Evolutionary conservation across 306 rosid species (phyloP).

Genomic region (Dalbergia oliveri): DNA sequence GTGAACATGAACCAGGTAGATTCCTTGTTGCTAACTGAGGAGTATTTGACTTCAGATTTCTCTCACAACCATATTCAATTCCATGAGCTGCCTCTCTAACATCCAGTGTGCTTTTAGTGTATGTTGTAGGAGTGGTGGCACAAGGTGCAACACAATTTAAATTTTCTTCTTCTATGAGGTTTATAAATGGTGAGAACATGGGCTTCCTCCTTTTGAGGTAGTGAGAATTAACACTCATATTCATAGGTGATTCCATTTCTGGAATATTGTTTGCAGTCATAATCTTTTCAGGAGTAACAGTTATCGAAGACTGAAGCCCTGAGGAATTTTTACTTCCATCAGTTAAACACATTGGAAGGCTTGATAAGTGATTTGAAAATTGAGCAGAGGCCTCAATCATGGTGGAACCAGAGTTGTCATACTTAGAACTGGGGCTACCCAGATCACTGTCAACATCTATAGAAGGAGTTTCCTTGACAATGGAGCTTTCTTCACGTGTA

Average conservation of each 20-base stretch:
- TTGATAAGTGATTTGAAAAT: conserved; percentile 51
- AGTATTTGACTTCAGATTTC: conserved; percentile 46
- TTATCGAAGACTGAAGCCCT: conserved; percentile 50
- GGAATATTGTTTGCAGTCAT: conserved; percentile 48
- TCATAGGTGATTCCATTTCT: conserved; percentile 68
- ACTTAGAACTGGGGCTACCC: conserved; percentile 65
- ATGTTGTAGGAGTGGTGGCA: conserved; percentile 53
- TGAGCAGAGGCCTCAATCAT: conserved; percentile 61
- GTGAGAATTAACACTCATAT: conserved; percentile 87
- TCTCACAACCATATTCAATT: conserved; percentile 57
- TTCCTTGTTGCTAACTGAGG: conserved; percentile 43
- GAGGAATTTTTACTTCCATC: conserved; percentile 51
- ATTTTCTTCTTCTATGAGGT: conserved; percentile 60
- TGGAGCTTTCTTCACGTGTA: conserved; percentile 58
- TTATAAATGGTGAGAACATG: conserved; percentile 47
- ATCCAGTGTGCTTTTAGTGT: conserved; percentile 42
- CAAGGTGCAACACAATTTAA: conserved; percentile 50
- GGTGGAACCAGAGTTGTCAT: conserved; percentile 59
- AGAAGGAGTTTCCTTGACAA: conserved; percentile 68
- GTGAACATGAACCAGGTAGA: conserved; percentile 45
- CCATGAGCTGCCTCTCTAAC: conserved; percentile 49
- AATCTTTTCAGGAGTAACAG: conserved; percentile 69
- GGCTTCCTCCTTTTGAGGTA: conserved; percentile 76
- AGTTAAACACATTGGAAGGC: conserved; percentile 42
- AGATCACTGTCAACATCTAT: conserved; percentile 40